Base-by-base conservation (phyloP, 257 asterid genomes). In the Solanum stenotomum region DNA sequence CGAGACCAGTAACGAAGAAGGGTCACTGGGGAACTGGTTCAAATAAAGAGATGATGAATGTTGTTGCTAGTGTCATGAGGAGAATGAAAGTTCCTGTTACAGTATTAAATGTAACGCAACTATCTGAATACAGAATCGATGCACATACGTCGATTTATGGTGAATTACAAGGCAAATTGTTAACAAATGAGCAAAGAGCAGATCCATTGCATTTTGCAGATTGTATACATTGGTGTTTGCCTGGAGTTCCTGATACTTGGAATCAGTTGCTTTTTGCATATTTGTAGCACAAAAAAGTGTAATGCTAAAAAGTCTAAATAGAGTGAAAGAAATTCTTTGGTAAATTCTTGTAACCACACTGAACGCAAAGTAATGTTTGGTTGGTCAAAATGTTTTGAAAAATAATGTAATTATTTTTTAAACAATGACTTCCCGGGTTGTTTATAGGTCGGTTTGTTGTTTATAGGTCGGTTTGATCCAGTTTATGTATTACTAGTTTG, bases 191-290 rank as follows among this genome's bases (percentile, higher is more conserved):
- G 9, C 95, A 96, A 61, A 93, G 91, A 94, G 94, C 90, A 1
- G 96, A 95, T 88, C 98, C 98, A 0, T 68, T 93, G 86, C 96
- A 93, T 56, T 90, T 72, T 93, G 98, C 98, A 29, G 98, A 95
- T 89, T 96, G 99, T 85, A 90, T 96, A 91, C 98, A 96, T 77
- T 96, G 98, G 98, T 95, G 98, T 87, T 85, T 96, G 90, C 98
- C 99, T 2, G 98, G 98, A 67, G 93, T 95, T 89, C 99, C 98
- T 23, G 98, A 96, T 89, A 94, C 98, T 0, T 96, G 98, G 98
- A 96, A 96, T 91, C 96, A 91, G 79, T 91, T 96, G 40, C 89
- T 96, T 87, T 92, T 87, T 31, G 93, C 98, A 29, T 94, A 94
- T 91, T 92, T 95, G 91, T 91, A 94, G 90, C 87, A 23, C 38